Percentiles rank a stretch among this genome's conserved stretches.
These are phyloP conservation scores for Nicotiana sylvestris DNA, from an alignment of 257 asterid species.

Conservation along the genomic window DNA sequence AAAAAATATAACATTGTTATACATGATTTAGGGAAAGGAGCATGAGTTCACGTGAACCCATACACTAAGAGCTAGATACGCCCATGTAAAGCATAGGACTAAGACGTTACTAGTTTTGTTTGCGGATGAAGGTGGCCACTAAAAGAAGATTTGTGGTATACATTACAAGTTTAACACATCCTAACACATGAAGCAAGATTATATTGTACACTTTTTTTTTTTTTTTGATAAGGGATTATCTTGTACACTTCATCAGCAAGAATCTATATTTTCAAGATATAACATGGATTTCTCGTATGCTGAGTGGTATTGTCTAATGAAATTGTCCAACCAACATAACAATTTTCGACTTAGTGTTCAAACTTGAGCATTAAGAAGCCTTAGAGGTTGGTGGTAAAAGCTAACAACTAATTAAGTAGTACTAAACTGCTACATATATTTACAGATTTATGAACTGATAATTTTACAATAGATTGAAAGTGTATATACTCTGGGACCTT, in stretches of 20 bases:
- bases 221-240: too few species aligned
- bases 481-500: background rate
- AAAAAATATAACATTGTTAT: too few species aligned
- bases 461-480: background rate
- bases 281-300: background rate
- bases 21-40: too few species aligned
- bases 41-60: too few species aligned
- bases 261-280: background rate
- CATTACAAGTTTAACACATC: background rate
- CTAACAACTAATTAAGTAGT: background rate
- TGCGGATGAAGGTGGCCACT: background rate
- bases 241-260: background rate
- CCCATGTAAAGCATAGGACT: background rate
- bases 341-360: background rate
- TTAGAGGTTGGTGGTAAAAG: background rate
- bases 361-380: background rate
- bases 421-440: background rate
- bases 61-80: too few species aligned
- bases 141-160: background rate
- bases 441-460: background rate
- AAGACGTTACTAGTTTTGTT: background rate
- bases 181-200: background rate
- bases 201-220: too few species aligned
- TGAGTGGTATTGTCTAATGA: background rate
- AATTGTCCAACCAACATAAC: background rate